Evolutionary conservation across 495 filamentous ascomycete species (phyloP), one percentile per base, ranked within the genome.

Genomic region (Chlorociboria aeruginascens): DNA sequence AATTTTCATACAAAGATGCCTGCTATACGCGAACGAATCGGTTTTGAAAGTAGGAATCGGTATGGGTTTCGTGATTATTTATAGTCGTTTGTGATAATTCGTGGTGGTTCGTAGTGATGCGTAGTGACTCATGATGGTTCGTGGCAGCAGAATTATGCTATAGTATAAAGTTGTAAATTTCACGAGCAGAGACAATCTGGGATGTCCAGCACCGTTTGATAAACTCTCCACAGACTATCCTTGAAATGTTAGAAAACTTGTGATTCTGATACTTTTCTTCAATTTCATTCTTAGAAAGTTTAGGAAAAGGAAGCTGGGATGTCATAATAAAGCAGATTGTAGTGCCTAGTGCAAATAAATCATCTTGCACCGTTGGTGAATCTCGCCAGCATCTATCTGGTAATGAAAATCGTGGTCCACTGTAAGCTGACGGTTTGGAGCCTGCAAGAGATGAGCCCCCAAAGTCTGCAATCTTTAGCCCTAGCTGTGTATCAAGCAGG

Each of bases 391-490:
- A 50, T 41, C 55, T 45, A 48, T 34, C 29, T 37, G 52, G 62
- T 38, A 53, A 55, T 34, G 40, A 58, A 32, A 57, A 62, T 13
- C 57, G 36, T 29, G 43, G 46, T 43, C 50, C 47, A 11, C 46
- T 50, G 43, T 49, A 55, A 49, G 60, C 61, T 20, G 54, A 49
- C 40, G 61, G 6, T 33, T 41, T 9, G 11, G 59, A 60, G 30
- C 61, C 57, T 49, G 58, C 57, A 20, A 57, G 20, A n/a, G 54
- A 57, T 17, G 50, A 54, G 41, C 54, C 54, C 8, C 45, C 30
- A 43, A 57, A 66, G 43, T 64, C 61, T 33, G 56, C 60, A 40
- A 66, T 55, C 37, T 61, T 56, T 28, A 64, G 53, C 10, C 52
- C 51, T 7, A 66, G 62, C 43, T 62, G 41, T 29, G 53, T 50